These are phyloP conservation scores for Zygosaccharomyces kombuchaensis DNA, from an alignment of 805 yeast genomes.

Conservation along the genomic window DNA sequence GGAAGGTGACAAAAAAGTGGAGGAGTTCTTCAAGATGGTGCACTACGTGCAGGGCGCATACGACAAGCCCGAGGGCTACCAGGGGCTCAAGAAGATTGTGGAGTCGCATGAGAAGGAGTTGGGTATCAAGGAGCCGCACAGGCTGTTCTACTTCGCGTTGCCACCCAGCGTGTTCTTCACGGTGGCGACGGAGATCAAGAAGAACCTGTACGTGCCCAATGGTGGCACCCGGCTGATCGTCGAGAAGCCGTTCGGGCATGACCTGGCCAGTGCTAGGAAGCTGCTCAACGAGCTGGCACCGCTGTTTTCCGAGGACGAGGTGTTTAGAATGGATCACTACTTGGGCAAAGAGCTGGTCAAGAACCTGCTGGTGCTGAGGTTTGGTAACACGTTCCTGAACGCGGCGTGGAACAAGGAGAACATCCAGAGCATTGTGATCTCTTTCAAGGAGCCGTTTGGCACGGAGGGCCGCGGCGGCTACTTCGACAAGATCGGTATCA, in stretches of 20 bases:
- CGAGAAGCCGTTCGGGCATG: conserved; percentile 97
- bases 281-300: conserved; percentile 79
- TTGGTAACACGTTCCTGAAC: conserved; percentile 81
- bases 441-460: conserved; percentile 97
- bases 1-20: conserved; percentile 41
- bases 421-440: conserved; percentile 76
- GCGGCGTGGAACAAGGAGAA: conserved; percentile 86
- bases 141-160: conserved; percentile 86
- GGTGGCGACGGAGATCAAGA: conserved; percentile 72
- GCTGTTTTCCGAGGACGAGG: conserved; percentile 82
- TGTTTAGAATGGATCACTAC: conserved; percentile 95
- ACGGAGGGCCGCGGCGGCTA: conserved; percentile 99
- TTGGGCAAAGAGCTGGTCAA: conserved; percentile 98
- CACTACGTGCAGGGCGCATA: conserved; percentile 75
- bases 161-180: conserved; percentile 88
- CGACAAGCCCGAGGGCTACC: conserved; percentile 73
- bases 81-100: conserved; percentile 50
- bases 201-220: conserved; percentile 57
- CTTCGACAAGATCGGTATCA: conserved; percentile 90
- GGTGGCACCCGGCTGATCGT: conserved; percentile 81
- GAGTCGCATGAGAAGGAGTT: conserved; percentile 52
- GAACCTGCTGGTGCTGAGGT: conserved; percentile 82
- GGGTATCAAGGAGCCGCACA: conserved; percentile 52
- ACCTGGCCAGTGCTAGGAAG: conserved; percentile 70
- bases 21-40: conserved; percentile 61